Conservation (phyloP, 306 rosid species). For the Vigna radiata region DNA sequence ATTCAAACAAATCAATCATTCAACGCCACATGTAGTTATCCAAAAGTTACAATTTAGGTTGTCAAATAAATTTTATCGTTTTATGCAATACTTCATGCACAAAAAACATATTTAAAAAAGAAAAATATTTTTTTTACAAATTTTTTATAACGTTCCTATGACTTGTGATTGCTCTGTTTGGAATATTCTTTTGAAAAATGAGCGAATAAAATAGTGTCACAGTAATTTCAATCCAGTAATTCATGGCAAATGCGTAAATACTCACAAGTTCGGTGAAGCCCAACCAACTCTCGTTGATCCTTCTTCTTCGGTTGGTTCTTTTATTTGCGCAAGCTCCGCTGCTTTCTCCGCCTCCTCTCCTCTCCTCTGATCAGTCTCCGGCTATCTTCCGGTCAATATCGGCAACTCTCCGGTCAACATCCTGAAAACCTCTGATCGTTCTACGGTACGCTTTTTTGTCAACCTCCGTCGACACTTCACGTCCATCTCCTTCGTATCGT, state of each 20-base stretch:
- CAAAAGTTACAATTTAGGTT: too few species aligned
- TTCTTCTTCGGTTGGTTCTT: slow-evolving; percentile 9
- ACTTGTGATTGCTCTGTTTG: too few species aligned
- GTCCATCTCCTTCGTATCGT: background rate
- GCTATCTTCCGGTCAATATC: slow-evolving; percentile 5
- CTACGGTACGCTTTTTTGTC: slow-evolving; percentile 4
- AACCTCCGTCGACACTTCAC: background rate
- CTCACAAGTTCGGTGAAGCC: slow-evolving; percentile 16
- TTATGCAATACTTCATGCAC: too few species aligned
- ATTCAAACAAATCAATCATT: too few species aligned
- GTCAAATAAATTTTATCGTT: too few species aligned
- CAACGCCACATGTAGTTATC: too few species aligned
- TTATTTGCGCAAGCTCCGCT: slow-evolving; percentile 18
- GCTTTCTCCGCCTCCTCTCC: slow-evolving; percentile 32
- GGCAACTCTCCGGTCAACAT: background rate
- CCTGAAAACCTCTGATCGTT: slow-evolving; percentile 20
- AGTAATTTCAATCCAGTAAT: background rate
- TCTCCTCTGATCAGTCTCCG: slow-evolving; percentile 39
- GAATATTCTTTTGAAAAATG: too few species aligned
- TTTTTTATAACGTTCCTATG: too few species aligned
- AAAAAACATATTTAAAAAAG: too few species aligned
- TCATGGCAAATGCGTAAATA: slow-evolving; percentile 43
- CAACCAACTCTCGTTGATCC: background rate
- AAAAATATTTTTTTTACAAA: too few species aligned
- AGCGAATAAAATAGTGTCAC: too few species aligned